Conservation (phyloP, 805 yeast genomes). For the Ogataea pini region DNA sequence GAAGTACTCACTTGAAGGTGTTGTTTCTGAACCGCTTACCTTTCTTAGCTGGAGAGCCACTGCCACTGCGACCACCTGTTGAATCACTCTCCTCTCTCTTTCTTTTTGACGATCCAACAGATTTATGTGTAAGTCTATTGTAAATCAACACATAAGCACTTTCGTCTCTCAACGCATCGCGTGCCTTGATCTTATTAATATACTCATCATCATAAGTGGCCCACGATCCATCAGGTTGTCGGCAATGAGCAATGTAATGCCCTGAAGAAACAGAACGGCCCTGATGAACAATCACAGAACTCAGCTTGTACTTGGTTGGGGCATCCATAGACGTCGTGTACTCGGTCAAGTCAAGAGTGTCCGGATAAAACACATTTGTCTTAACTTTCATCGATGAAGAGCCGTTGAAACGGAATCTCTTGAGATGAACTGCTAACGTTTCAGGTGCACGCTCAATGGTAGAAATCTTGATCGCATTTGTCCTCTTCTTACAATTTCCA, state of each 20-base stretch:
- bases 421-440: constrained; percentile 80
- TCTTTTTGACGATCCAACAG: constrained; percentile 21
- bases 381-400: constrained; percentile 77
- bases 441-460: constrained; percentile 85
- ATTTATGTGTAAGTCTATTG: constrained; percentile 68
- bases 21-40: constrained; percentile 18
- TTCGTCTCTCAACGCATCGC: constrained; percentile 75
- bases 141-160: constrained; percentile 90
- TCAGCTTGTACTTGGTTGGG: constrained; percentile 66
- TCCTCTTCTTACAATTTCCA: constrained; percentile 76
- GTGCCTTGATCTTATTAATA: constrained; percentile 69
- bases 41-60: constrained; percentile 8
- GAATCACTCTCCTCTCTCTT: constrained; percentile 9
- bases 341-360: constrained; percentile 68
- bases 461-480: constrained; percentile 75
- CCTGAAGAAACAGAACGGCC: constrained; percentile 93
- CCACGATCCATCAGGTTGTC: constrained; percentile 93
- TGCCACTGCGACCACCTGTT: background rate
- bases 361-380: constrained; percentile 80
- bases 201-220: constrained; percentile 93
- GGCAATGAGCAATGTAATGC: constrained; percentile 87
- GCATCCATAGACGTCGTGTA: constrained; percentile 49
- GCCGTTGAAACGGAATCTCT: constrained; percentile 87
- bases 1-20: constrained; percentile 11
- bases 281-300: constrained; percentile 88